Evolutionary conservation across 768 basidiomycete genomes (phyloP).

Genomic region (Melanogaster broomeanus): DNA sequence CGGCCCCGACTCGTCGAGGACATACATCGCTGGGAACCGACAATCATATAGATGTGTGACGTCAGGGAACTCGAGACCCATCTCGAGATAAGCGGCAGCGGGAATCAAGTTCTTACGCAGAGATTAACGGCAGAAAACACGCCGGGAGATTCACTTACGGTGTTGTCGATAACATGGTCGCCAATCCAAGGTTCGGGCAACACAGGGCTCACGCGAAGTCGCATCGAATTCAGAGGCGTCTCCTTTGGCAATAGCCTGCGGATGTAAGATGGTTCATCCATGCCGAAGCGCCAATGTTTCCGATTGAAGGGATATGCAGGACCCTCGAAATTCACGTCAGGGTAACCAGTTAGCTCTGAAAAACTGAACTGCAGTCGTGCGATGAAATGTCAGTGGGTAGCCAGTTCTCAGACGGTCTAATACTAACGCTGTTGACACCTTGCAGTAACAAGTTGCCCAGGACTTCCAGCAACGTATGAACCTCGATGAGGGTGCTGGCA

Average conservation of each 20-base stretch:
- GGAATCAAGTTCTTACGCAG: slow-evolving; percentile 42
- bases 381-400: no score
- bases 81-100: slow-evolving; percentile 42
- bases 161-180: slow-evolving; percentile 32
- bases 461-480: no score
- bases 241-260: slow-evolving; percentile 29
- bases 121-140: slow-evolving; percentile 37
- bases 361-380: no score
- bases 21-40: neutral
- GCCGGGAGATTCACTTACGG: slow-evolving; percentile 26
- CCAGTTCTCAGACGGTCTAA: no score
- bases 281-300: neutral
- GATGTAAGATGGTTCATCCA: neutral
- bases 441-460: no score
- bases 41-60: neutral
- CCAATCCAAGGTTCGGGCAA: slow-evolving; percentile 18
- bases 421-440: no score
- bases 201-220: slow-evolving; percentile 4
- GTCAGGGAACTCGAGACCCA: slow-evolving; percentile 20
- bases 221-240: slow-evolving; percentile 18
- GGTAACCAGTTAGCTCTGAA: slow-evolving; percentile 26
- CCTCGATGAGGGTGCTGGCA: no score
- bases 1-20: neutral
- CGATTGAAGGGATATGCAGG: neutral
- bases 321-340: neutral